Conservation (phyloP, 768 basidiomycete species). For the Naganishia kalamii region DNA sequence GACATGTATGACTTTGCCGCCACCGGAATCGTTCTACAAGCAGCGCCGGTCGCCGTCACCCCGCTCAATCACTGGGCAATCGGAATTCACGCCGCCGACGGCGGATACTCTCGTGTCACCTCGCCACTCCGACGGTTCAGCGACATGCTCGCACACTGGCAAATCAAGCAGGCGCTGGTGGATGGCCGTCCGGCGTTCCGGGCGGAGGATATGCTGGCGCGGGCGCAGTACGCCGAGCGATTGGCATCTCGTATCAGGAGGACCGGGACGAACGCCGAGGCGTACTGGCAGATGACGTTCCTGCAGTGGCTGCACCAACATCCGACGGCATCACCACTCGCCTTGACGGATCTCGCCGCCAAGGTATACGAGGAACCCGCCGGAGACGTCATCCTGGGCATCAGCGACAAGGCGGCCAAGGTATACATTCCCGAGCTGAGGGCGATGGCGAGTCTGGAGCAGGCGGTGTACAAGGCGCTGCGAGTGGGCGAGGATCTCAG, state of each 20-base stretch:
- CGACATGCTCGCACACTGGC: slow-evolving; percentile 85
- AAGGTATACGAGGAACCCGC: slow-evolving; percentile 1
- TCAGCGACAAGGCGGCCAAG: slow-evolving; percentile 1
- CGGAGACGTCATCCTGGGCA: neutral
- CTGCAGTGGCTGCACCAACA: neutral
- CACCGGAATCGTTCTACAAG: neutral
- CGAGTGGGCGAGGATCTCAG: neutral
- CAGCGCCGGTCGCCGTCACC: slow-evolving; percentile 4
- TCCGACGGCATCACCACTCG: neutral
- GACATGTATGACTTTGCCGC: slow-evolving; percentile 31
- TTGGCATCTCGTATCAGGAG: neutral
- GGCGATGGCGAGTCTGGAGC: neutral
- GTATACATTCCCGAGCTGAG: slow-evolving; percentile 2
- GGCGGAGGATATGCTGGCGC: neutral
- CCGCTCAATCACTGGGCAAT: slow-evolving; percentile 63
- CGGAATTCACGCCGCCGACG: slow-evolving; percentile 58
- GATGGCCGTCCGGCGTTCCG: neutral
- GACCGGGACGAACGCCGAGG: neutral
- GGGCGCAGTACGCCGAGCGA: neutral
- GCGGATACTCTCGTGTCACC: slow-evolving; percentile 77
- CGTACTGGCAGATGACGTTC: neutral
- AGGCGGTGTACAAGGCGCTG: neutral
- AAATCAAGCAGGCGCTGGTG: slow-evolving; percentile 69
- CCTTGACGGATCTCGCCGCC: neutral
- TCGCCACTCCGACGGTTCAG: slow-evolving; percentile 78